phyloP scores from a whole-genome alignment of 2,329 filamentous ascomycete species.

The Annulohypoxylon truncatum region DNA sequence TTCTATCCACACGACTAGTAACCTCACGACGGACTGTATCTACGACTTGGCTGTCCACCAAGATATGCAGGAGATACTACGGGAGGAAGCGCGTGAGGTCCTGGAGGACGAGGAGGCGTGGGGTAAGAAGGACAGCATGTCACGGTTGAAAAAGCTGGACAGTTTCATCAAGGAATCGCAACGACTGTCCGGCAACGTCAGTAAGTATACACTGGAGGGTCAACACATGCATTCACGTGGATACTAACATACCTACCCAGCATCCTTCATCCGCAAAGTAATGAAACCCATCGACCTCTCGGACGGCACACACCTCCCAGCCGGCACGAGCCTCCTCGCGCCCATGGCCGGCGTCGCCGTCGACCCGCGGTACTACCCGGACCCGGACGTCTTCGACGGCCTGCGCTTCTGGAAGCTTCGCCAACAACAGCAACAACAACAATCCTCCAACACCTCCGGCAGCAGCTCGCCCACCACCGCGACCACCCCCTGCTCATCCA shows the following conservation, averaged over 20 bases:
- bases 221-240: too few relatives aligned
- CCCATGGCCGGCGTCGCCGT: conserved; percentile 52
- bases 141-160: conserved; percentile 55
- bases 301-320: conserved; percentile 63
- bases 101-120: conserved; percentile 52
- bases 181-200: conserved; percentile 51
- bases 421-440: conserved; percentile 37
- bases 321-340: conserved; percentile 58
- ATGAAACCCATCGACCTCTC: conserved; percentile 63
- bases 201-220: conserved; percentile 46
- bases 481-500: conserved; percentile 15
- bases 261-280: conserved; percentile 63
- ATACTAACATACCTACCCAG: conserved; percentile 38
- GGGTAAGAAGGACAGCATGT: conserved; percentile 52
- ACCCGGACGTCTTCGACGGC: conserved; percentile 54
- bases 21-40: conserved; percentile 60
- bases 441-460: background rate
- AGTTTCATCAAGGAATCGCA: conserved; percentile 56
- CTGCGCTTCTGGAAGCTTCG: conserved; percentile 55
- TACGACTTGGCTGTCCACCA: conserved; percentile 64
- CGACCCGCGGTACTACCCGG: conserved; percentile 53
- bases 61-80: conserved; percentile 61
- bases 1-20: conserved; percentile 63
- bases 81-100: conserved; percentile 60
- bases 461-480: background rate